phyloP scores from a whole-genome alignment of 176 grass and related monocot genomes.

The Musa acuminata region DNA sequence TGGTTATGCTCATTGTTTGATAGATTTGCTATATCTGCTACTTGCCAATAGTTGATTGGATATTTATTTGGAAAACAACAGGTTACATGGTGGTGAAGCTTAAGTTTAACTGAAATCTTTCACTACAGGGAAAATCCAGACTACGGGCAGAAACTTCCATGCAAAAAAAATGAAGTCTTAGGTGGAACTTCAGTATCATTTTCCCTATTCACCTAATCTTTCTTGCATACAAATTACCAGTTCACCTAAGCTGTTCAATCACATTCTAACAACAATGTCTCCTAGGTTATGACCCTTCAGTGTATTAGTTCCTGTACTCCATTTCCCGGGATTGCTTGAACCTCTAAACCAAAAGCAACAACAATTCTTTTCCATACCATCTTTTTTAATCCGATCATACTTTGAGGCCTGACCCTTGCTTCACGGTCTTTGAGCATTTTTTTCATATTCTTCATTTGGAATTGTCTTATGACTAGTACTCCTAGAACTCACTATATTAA shows the following conservation, averaged over 20 bases:
- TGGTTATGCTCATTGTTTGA: background rate
- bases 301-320: background rate
- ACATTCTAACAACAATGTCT: background rate
- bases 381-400: background rate
- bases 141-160: background rate
- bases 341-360: background rate
- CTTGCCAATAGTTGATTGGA: no score
- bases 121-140: no score
- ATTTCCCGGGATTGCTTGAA: background rate
- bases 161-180: background rate
- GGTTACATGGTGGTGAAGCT: background rate
- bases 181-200: background rate
- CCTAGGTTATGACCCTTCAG: background rate
- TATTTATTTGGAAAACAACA: background rate
- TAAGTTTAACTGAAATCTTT: background rate
- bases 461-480: no score
- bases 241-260: background rate
- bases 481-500: no score
- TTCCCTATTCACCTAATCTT: background rate
- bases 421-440: no score
- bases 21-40: background rate
- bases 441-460: no score
- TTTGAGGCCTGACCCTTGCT: no score
- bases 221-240: background rate
- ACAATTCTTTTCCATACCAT: background rate